Evolutionary conservation across 2,329 filamentous ascomycete species (phyloP).

Genomic region (Sclerotinia nivalis): DNA sequence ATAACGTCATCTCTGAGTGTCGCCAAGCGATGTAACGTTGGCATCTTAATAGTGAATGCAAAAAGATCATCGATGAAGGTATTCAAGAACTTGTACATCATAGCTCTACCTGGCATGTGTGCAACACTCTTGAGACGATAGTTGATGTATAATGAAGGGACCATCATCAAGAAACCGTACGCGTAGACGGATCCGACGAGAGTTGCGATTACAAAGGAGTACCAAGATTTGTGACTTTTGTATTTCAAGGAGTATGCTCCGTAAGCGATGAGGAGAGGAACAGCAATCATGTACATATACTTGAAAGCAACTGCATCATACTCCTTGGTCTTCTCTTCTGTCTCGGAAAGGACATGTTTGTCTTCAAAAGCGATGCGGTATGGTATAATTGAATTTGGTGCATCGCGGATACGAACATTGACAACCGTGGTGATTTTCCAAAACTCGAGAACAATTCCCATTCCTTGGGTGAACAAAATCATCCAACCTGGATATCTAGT

Average conservation of each 20-base stretch:
- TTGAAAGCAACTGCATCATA: constrained; percentile 98
- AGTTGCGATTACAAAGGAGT: constrained; percentile 91
- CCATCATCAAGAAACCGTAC: constrained; percentile 99
- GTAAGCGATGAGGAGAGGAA: constrained; percentile 86
- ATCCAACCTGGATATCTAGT: constrained; percentile 66
- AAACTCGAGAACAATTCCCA: constrained; percentile 65
- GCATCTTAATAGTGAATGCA: constrained; percentile 99
- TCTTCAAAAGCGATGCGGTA: constrained; percentile 87
- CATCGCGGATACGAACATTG: constrained; percentile 76
- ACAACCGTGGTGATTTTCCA: constrained; percentile 99
- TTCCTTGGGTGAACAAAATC: constrained; percentile 86
- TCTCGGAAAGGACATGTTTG: constrained; percentile 93
- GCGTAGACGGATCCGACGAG: constrained; percentile 96
- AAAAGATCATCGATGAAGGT: constrained; percentile 99
- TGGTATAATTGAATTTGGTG: constrained; percentile 70
- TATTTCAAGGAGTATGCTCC: constrained; percentile 89
- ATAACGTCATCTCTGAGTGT: constrained; percentile 95
- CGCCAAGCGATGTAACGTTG: constrained; percentile 84
- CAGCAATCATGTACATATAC: constrained; percentile 90
- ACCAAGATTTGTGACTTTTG: constrained; percentile 96
- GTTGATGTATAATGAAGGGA: constrained; percentile 97
- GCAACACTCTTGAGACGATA: constrained; percentile 94
- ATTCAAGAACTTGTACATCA: constrained; percentile 98
- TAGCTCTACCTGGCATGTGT: constrained; percentile 93
- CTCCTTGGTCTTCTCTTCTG: constrained; percentile 96